Conservation (phyloP, 106 monocot species). For the Acorus calamus region DNA sequence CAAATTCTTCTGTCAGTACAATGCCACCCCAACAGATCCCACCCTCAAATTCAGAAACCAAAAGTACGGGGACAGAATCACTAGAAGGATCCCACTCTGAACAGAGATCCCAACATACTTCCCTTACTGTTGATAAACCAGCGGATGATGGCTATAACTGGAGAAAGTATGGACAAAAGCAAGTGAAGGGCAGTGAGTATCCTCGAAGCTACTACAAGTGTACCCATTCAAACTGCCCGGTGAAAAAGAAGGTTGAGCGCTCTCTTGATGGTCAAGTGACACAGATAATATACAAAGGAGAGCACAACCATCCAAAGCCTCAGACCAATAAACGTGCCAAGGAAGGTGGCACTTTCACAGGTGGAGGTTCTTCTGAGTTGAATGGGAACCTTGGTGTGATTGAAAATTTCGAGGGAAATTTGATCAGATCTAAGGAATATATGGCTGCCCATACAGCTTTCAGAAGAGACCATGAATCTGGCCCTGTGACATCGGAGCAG, state of each 20-base stretch:
- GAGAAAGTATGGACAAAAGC: slow-evolving; percentile 73
- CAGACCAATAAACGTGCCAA: slow-evolving; percentile 31
- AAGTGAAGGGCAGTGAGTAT: slow-evolving; percentile 66
- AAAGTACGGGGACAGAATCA: slow-evolving; percentile 5
- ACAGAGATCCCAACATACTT: slow-evolving; percentile 19
- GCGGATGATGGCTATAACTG: slow-evolving; percentile 68
- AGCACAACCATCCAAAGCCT: slow-evolving; percentile 51
- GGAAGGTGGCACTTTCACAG: slow-evolving; percentile 20
- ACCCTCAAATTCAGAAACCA: slow-evolving; percentile 4
- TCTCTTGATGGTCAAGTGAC: slow-evolving; percentile 51
- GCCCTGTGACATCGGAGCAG: slow-evolving; percentile 35
- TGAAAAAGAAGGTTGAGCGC: slow-evolving; percentile 69
- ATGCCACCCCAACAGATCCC: slow-evolving; percentile 7
- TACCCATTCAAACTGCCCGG: slow-evolving; percentile 46
- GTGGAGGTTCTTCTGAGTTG: slow-evolving; percentile 9
- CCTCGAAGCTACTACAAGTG: slow-evolving; percentile 68
- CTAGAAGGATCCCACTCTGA: slow-evolving; percentile 15
- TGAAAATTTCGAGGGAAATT: slow-evolving; percentile 6
- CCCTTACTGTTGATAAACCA: slow-evolving; percentile 37
- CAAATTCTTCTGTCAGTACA: slow-evolving; percentile 7
- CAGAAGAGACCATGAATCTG: slow-evolving; percentile 20
- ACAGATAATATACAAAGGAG: slow-evolving; percentile 52
- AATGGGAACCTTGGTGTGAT: slow-evolving; percentile 6
- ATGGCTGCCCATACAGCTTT: background rate
- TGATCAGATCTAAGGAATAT: background rate